A percentile compares a stretch with the other conserved stretches of the same genome.
phyloP scores from a whole-genome alignment of 2,329 filamentous ascomycete species.

The Blastomyces gilchristii region DNA sequence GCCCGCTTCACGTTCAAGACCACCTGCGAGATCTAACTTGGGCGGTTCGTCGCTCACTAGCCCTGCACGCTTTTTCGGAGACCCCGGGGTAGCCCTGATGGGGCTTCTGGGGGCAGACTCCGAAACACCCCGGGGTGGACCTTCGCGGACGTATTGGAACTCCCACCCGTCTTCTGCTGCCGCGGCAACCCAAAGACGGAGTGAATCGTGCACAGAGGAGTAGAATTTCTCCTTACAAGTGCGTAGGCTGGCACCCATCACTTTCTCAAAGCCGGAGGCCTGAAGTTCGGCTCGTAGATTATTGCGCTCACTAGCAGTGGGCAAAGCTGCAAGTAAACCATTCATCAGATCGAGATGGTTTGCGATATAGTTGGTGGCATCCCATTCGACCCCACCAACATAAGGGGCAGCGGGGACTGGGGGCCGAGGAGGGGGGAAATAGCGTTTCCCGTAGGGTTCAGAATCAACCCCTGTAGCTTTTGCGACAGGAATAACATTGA shows the following conservation, averaged over 20 bases:
- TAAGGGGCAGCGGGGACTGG: constrained; percentile 92
- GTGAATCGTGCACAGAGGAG: constrained; percentile 74
- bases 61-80: constrained; percentile 34
- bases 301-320: constrained; percentile 61
- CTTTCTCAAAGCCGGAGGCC: constrained; percentile 82
- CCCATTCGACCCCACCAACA: constrained; percentile 96
- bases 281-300: constrained; percentile 63
- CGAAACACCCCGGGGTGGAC: constrained; percentile 33
- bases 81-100: constrained; percentile 32
- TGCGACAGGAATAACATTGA: constrained; percentile 64
- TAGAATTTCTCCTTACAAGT: constrained; percentile 99
- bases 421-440: constrained; percentile 76
- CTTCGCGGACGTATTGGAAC: constrained; percentile 60
- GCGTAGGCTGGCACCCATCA: constrained; percentile 71
- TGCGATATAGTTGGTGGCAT: constrained; percentile 91
- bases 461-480: constrained; percentile 24
- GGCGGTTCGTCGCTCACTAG: constrained; percentile 44
- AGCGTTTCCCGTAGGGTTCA: constrained; percentile 36
- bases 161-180: constrained; percentile 83
- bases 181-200: constrained; percentile 83
- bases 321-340: constrained; percentile 72
- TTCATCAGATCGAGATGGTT: constrained; percentile 89
- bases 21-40: constrained; percentile 45
- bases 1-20: constrained; percentile 21
- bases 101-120: constrained; percentile 37